These are phyloP conservation scores for Gracilaria domingensis DNA, from an alignment of 23 red algal genomes.

Conservation along the genomic window DNA sequence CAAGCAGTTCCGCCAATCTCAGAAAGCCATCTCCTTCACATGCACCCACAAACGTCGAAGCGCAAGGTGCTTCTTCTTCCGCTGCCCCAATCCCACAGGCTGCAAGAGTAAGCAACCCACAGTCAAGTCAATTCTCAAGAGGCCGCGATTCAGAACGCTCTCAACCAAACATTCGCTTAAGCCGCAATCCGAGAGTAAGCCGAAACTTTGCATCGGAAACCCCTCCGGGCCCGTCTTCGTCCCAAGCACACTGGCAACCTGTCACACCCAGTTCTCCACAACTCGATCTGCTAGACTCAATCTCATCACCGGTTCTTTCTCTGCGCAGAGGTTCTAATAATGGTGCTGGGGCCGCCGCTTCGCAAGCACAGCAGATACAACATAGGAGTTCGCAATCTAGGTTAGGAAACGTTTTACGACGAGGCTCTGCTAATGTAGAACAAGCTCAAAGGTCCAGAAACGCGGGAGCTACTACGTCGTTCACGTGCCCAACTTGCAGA, in stretches of 20 bases:
- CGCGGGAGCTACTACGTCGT: too few relatives aligned
- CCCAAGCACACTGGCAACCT: not conserved
- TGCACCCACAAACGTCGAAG: not conserved
- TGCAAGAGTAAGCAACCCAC: not conserved
- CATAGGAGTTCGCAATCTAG: not conserved
- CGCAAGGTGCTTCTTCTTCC: not conserved
- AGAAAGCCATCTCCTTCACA: not conserved
- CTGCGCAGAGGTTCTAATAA: not conserved
- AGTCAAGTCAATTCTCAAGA: not conserved
- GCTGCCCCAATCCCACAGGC: not conserved
- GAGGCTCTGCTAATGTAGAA: not conserved
- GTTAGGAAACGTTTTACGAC: not conserved
- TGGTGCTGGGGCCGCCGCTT: not conserved
- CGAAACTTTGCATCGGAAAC: not conserved
- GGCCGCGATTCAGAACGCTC: not conserved
- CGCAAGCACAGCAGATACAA: not conserved
- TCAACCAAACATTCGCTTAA: not conserved
- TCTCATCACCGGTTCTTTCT: constrained; percentile 2
- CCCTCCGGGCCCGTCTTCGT: not conserved
- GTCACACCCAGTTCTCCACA: too few relatives aligned
- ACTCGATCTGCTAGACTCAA: not conserved
- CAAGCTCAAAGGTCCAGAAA: not conserved
- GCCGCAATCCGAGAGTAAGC: not conserved
- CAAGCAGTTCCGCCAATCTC: not conserved
- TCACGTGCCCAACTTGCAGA: constrained; percentile 27